These are phyloP conservation scores for Ascochyta lentis DNA, from an alignment of 2,329 filamentous ascomycete genomes.

Conservation along the genomic window DNA sequence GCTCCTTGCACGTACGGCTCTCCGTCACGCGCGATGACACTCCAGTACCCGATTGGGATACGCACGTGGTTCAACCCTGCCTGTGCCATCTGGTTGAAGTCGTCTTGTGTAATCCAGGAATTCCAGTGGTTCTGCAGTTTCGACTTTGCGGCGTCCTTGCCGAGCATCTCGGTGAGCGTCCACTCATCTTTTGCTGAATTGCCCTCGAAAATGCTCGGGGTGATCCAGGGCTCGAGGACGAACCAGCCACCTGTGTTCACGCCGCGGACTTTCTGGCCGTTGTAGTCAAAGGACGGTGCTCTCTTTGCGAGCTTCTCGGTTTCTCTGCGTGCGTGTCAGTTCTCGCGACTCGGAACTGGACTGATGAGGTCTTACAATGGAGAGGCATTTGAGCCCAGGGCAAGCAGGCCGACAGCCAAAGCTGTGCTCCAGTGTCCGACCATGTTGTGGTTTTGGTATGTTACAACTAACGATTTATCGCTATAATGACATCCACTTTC, in stretches of 20 bases:
- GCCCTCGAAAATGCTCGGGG: conserved; percentile 65
- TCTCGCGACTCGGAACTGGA: not conserved
- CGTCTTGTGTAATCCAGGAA: conserved; percentile 62
- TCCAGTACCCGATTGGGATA: conserved; percentile 73
- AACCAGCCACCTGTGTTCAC: conserved; percentile 72
- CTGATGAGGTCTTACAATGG: conserved; percentile 35
- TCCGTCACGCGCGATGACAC: conserved; percentile 57
- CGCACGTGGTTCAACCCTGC: conserved; percentile 68
- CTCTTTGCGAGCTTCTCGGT: conserved; percentile 35
- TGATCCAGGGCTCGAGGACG: conserved; percentile 70
- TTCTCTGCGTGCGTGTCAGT: not conserved
- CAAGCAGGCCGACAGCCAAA: conserved; percentile 40
- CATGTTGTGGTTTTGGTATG: conserved; percentile 27
- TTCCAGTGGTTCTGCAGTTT: conserved; percentile 64
- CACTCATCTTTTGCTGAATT: conserved; percentile 64
- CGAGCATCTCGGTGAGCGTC: conserved; percentile 58
- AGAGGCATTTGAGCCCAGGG: conserved; percentile 38
- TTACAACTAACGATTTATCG: conserved; percentile 14
- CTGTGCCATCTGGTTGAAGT: conserved; percentile 63
- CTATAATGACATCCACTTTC: conserved; percentile 16
- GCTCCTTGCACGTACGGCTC: conserved; percentile 70
- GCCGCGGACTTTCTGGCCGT: conserved; percentile 63
- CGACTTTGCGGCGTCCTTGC: conserved; percentile 55
- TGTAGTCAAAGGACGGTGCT: conserved; percentile 59
- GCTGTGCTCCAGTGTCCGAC: conserved; percentile 33